Percentiles rank a stretch among this genome's conserved stretches.
Conservation (phyloP, 2,329 filamentous ascomycete species). For the Neonectria faginata region DNA sequence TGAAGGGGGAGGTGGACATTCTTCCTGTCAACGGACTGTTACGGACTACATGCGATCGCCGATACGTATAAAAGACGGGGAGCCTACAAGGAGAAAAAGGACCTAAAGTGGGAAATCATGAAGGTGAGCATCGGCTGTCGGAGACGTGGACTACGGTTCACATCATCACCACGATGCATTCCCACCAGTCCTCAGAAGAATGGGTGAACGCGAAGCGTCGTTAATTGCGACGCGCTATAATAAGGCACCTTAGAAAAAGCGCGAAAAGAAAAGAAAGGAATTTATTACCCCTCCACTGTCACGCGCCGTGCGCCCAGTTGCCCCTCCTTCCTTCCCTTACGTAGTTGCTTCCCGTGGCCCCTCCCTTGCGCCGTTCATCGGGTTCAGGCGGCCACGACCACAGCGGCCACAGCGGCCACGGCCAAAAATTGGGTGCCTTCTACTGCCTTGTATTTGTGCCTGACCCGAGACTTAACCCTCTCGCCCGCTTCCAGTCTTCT, state of each 20-base stretch:
- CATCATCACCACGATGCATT: background rate
- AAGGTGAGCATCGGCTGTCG: background rate
- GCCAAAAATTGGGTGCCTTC: conserved; percentile 21
- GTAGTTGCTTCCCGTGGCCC: conserved; percentile 3
- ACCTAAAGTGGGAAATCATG: background rate
- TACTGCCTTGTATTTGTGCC: conserved; percentile 34
- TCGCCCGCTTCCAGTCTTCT: conserved; percentile 12
- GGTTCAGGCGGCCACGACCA: conserved; percentile 8
- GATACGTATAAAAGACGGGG: background rate
- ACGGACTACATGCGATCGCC: background rate
- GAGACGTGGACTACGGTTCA: too few species aligned
- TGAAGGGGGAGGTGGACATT: background rate
- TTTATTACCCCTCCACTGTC: conserved; percentile 8
- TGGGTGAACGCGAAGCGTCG: background rate
- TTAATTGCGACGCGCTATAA: conserved; percentile 1
- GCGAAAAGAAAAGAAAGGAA: conserved; percentile 1
- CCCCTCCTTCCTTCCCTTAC: conserved; percentile 2
- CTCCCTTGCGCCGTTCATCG: conserved; percentile 8
- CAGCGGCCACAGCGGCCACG: background rate
- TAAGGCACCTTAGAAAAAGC: background rate
- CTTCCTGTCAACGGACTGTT: background rate
- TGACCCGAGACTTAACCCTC: conserved; percentile 29
- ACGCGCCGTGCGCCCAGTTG: background rate
- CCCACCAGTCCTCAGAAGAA: background rate
- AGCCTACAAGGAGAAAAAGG: background rate